These are phyloP conservation scores for Ganoderma leucocontextum DNA, from an alignment of 1,284 basidiomycete genomes.

Conservation along the genomic window DNA sequence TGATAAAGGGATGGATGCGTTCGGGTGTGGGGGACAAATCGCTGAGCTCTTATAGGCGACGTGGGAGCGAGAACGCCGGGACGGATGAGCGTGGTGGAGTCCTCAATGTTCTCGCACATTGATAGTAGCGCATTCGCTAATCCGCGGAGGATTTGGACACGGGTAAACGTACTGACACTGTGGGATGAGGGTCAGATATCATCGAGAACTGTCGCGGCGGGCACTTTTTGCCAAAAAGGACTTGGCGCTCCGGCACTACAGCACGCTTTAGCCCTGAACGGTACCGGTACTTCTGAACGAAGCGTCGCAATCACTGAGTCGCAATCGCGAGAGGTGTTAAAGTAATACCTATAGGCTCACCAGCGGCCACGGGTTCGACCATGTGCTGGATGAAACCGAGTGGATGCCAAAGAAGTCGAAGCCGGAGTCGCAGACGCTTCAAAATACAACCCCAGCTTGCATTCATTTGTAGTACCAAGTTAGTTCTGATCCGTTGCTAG, in stretches of 20 bases:
- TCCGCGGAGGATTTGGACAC: conserved; percentile 2
- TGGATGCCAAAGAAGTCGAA: conserved; percentile 4
- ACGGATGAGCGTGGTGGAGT: not conserved
- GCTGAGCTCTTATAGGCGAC: conserved; percentile 23
- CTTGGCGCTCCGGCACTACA: not conserved
- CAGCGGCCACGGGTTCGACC: not conserved
- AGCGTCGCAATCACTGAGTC: not conserved
- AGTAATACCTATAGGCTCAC: not conserved
- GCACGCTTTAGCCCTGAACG: not conserved
- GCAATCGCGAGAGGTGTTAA: conserved; percentile 2
- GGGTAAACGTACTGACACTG: not conserved
- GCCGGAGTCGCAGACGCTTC: not conserved
- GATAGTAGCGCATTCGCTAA: not conserved
- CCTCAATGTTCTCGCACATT: not conserved
- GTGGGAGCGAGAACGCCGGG: conserved; percentile 26
- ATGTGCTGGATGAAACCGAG: not conserved
- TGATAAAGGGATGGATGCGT: conserved; percentile 14
- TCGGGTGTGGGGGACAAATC: conserved; percentile 12
- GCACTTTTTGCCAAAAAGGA: not conserved
- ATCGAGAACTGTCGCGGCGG: not conserved
- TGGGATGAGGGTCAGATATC: not conserved
- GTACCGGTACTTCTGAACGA: not conserved
- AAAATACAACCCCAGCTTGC: not conserved
- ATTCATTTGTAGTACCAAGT: not conserved
- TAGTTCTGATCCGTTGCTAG: not conserved